Evolutionary conservation across 345 rosid genomes (phyloP), one percentile per base, ranked within the genome.

Genomic region (Gynandropsis gynandra): DNA sequence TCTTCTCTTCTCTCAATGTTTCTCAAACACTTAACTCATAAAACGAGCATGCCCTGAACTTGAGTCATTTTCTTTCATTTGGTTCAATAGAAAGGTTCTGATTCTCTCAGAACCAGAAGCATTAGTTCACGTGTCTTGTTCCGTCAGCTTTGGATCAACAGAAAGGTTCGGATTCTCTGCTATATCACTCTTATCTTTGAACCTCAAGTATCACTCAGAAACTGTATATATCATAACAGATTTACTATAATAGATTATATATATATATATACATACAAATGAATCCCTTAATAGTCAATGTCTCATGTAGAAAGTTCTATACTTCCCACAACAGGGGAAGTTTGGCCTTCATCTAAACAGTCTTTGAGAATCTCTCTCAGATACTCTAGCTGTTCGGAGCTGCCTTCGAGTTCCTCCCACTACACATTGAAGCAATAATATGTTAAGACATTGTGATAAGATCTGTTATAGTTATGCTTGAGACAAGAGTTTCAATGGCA

Each of bases 331-430:
- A 24, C 29, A 2, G 29, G 29, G 29, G 29, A 24, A 24, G 29
- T 24, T 24, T 24, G 29, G 13, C 51, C 10, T 66, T 64, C 21
- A 66, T 67, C 54, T 16, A 85, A 52, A 60, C 74, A 74, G 61
- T 65, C 82, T 38, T 59, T 45, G 52, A 90, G 87, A 67, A 87
- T 74, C 71, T 66, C 67, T 69, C 98, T 79, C 15, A 84, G 64
- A 72, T 82, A 84, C 2, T 82, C 88, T n/a, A 76, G 82, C 76
- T 92, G 95, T 73, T 84, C 86, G 17, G 66, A 47, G 15, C 79
- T 79, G 24, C 96, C 96, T 77, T 72, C 73, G 67, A 72, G 80
- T 51, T 82, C 89, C 59, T 84, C 96, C 98, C 98, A 84, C 96
- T 87, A 42, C 4, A 51, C 16, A 16, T 12, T 15, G 44, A 17